Percentiles rank a stretch among this genome's conserved stretches.
Evolutionary conservation across 2,329 filamentous ascomycete genomes (phyloP).

Genomic region (Penicillium sp.): DNA sequence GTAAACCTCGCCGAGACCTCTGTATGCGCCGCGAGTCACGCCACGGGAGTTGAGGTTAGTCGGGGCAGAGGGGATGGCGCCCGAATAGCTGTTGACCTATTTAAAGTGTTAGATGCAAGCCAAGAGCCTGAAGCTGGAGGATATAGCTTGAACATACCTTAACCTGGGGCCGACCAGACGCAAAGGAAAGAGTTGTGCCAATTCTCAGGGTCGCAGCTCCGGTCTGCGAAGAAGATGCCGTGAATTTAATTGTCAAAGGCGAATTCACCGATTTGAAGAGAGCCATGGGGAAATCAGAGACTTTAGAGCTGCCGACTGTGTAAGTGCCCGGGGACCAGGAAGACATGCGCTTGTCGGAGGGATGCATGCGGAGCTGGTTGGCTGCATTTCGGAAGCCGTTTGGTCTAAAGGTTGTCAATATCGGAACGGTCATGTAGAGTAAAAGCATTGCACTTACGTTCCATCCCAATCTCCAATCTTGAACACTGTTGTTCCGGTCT

Average conservation of each 20-base stretch:
- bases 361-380: slow-evolving; percentile 67
- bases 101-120: not conserved
- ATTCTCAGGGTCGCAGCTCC: slow-evolving; percentile 60
- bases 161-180: slow-evolving; percentile 57
- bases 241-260: slow-evolving; percentile 61
- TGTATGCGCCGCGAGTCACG: slow-evolving; percentile 64
- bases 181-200: slow-evolving; percentile 63
- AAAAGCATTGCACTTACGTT: slow-evolving; percentile 33
- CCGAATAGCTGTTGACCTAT: slow-evolving; percentile 55
- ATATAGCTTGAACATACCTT: slow-evolving; percentile 20
- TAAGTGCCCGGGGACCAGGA: slow-evolving; percentile 61
- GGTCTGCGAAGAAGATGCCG: slow-evolving; percentile 50
- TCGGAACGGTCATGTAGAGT: slow-evolving; percentile 6
- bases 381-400: slow-evolving; percentile 65
- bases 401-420: slow-evolving; percentile 36
- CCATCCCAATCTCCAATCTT: slow-evolving; percentile 67
- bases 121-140: rapidly evolving
- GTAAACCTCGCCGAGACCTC: slow-evolving; percentile 64
- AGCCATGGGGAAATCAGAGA: slow-evolving; percentile 63
- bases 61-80: slow-evolving; percentile 52
- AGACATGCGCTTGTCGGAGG: slow-evolving; percentile 62
- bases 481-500: slow-evolving; percentile 56
- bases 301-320: slow-evolving; percentile 56
- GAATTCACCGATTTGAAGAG: slow-evolving; percentile 61
- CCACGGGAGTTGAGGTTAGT: slow-evolving; percentile 64